A percentile compares a stretch with the other conserved stretches of the same genome.
Conservation (phyloP, 1,284 basidiomycete genomes). For the Trametes hirsuta region DNA sequence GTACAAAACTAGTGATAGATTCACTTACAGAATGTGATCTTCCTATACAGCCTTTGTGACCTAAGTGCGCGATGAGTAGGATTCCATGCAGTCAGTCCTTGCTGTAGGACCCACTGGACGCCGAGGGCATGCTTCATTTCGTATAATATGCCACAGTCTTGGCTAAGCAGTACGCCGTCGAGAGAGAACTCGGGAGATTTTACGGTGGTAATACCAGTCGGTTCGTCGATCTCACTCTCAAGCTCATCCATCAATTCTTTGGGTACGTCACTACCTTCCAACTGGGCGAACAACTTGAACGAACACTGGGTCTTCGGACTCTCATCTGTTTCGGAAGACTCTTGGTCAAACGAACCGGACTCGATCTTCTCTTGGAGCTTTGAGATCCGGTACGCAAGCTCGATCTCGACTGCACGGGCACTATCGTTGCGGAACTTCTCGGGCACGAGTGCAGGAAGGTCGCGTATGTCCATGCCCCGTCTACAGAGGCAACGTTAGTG, state of each 20-base stretch:
- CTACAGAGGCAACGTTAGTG: conserved; percentile 35
- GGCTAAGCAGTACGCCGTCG: conserved; percentile 71
- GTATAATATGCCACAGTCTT: conserved; percentile 76
- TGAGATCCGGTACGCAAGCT: conserved; percentile 62
- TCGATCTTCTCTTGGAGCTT: conserved; percentile 67
- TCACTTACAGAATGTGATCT: conserved; percentile 79
- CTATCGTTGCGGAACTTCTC: conserved; percentile 59
- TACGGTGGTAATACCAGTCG: conserved; percentile 68
- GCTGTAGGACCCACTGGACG: conserved; percentile 49
- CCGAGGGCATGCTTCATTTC: conserved; percentile 70
- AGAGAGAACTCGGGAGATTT: conserved; percentile 58
- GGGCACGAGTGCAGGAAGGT: conserved; percentile 68
- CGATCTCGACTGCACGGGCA: conserved; percentile 63
- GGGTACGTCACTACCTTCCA: conserved; percentile 55
- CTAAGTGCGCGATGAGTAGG: conserved; percentile 27
- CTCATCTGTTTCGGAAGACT: conserved; percentile 42
- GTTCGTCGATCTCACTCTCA: conserved; percentile 71
- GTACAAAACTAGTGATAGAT: neutral
- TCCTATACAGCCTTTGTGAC: conserved; percentile 73
- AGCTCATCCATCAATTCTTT: conserved; percentile 62
- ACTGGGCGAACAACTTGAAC: conserved; percentile 66
- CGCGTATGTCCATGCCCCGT: conserved; percentile 65
- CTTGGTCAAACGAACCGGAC: conserved; percentile 57
- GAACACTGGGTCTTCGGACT: conserved; percentile 57
- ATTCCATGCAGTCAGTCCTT: too few species aligned